Evolutionary conservation across 2,329 filamentous ascomycete genomes (phyloP).

Genomic region (Laburnicola sp.): DNA sequence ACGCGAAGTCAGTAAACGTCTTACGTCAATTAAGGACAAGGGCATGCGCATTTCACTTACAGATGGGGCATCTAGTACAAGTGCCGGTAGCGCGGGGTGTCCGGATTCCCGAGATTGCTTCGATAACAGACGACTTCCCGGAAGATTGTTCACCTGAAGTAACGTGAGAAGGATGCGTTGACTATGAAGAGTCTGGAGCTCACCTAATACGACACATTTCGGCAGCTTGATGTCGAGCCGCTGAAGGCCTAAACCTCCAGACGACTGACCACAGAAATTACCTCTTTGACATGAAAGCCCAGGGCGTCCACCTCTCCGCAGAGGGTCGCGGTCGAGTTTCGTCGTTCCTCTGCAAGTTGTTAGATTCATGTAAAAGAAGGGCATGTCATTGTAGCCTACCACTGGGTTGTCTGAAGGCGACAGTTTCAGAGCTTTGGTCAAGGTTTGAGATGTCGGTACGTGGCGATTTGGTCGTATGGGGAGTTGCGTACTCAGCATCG

Average conservation of each 20-base stretch:
- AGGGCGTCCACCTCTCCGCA: slow-evolving; percentile 46
- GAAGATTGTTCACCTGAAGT: slow-evolving; percentile 69
- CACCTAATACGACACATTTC: slow-evolving; percentile 77
- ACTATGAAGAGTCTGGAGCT: neutral
- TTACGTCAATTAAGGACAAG: too few species aligned
- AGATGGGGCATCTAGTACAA: slow-evolving; percentile 77
- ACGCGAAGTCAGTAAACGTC: too few species aligned
- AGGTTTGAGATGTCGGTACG: slow-evolving; percentile 13
- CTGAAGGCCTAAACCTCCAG: slow-evolving; percentile 73
- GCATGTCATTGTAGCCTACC: too few species aligned
- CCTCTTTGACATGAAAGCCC: slow-evolving; percentile 64
- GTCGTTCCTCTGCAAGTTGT: neutral
- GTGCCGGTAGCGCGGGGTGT: slow-evolving; percentile 71
- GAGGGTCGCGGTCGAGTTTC: neutral
- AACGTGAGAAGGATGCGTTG: neutral
- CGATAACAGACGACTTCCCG: slow-evolving; percentile 70
- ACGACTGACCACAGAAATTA: slow-evolving; percentile 64
- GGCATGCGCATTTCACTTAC: slow-evolving; percentile 30
- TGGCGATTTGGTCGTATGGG: slow-evolving; percentile 1
- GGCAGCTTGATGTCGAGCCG: slow-evolving; percentile 69
- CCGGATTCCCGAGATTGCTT: slow-evolving; percentile 62
- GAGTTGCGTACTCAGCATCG: neutral
- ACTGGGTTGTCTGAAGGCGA: neutral
- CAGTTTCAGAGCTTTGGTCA: slow-evolving; percentile 12
- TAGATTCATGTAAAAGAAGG: too few species aligned